Evolutionary conservation across 2,329 filamentous ascomycete genomes (phyloP).

Genomic region (Furcasterigmium sp.): DNA sequence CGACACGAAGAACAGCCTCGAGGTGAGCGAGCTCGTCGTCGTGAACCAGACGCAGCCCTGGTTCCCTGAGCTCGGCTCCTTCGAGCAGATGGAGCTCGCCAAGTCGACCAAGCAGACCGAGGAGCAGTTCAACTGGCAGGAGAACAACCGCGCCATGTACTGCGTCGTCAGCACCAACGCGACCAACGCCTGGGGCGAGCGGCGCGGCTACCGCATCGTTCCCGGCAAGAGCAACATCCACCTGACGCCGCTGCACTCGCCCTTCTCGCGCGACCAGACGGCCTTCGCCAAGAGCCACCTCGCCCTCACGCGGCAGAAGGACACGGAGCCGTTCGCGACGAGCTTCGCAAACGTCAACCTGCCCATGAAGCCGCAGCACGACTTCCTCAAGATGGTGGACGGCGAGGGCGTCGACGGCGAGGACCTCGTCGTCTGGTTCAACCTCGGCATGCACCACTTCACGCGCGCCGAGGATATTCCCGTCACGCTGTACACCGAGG

Average conservation of each 20-base stretch:
- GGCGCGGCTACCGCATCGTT: conserved; percentile 97
- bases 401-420: conserved; percentile 27
- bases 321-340: conserved; percentile 9
- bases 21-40: conserved; percentile 24
- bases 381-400: conserved; percentile 35
- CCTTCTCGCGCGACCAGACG: conserved; percentile 30
- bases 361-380: conserved; percentile 30
- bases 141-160: conserved; percentile 38
- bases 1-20: conserved; percentile 26
- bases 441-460: conserved; percentile 43
- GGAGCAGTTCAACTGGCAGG: conserved; percentile 28
- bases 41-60: conserved; percentile 26
- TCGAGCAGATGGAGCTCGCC: conserved; percentile 25
- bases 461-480: conserved; percentile 16
- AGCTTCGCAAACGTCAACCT: conserved; percentile 9
- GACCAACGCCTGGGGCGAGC: conserved; percentile 42
- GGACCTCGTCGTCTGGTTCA: conserved; percentile 39
- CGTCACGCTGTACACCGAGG: conserved; percentile 25
- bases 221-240: conserved; percentile 88
- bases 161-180: conserved; percentile 37
- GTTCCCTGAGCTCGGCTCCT: conserved; percentile 27
- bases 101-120: conserved; percentile 16
- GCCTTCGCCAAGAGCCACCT: conserved; percentile 40
- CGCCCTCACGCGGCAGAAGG: conserved; percentile 23
- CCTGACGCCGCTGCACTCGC: conserved; percentile 37